Conservation (phyloP, 108 stramenopile species). For the Epithemia pelagica region DNA sequence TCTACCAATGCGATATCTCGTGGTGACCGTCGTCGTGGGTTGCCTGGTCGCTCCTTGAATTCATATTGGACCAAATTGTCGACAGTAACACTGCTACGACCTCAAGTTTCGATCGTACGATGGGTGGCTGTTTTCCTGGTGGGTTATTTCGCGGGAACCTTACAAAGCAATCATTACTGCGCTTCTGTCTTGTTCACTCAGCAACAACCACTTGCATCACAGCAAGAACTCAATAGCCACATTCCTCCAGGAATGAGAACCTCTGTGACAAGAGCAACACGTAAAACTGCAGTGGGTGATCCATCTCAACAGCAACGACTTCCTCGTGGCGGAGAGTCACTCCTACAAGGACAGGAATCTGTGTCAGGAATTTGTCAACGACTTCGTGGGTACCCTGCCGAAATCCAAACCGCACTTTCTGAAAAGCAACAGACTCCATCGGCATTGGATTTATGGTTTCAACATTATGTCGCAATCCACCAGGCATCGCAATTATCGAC, state of each 20-base stretch:
- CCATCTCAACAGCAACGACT: background rate
- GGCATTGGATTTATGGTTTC: background rate
- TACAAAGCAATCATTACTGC: background rate
- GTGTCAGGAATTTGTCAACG: background rate
- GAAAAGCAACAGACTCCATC: background rate
- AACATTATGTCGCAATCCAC: background rate
- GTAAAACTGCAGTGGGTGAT: background rate
- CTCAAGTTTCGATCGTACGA: too few relatives aligned
- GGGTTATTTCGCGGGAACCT: background rate
- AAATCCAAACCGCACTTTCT: background rate
- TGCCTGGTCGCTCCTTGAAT: too few relatives aligned
- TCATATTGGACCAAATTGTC: too few relatives aligned
- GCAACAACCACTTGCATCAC: background rate
- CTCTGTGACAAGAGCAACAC: background rate
- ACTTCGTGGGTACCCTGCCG: background rate
- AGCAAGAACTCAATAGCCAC: background rate
- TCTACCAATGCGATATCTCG: too few relatives aligned
- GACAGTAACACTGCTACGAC: too few relatives aligned
- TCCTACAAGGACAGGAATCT: background rate
- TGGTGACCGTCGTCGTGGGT: too few relatives aligned
- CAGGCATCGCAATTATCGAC: slow-evolving; percentile 15
- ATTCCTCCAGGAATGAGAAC: background rate
- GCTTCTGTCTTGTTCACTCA: background rate
- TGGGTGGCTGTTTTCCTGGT: background rate
- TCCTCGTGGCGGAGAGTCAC: background rate